Base-by-base conservation (phyloP, 2,329 filamentous ascomycete genomes). In the Colletotrichum sp. region DNA sequence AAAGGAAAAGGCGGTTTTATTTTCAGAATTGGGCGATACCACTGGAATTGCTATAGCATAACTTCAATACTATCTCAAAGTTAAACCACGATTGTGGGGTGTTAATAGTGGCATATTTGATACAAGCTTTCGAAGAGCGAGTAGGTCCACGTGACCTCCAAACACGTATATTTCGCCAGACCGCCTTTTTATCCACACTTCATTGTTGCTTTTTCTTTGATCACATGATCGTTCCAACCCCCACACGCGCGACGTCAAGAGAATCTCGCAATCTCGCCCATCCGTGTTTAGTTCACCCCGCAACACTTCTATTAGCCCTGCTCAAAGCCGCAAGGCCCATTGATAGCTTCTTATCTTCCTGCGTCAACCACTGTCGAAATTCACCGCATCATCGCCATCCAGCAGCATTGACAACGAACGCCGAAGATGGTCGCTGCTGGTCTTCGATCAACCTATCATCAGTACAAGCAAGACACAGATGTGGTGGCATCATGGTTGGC, bases 391-490 rank as follows among this genome's bases (percentile, higher is more conserved):
- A 26, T 21, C 52, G 21, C 26, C 21, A 24, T 26, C 14, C 21
- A 57, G 16, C 52, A 57, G 21, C 21, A 57, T 57, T 57, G 12
- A 14, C 7, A 6, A 18, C 24, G 59, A 71, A 24, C 52, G 7
- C 68, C 24, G 59, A 71, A 52, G 7, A 83, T 82, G 79, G 72
- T 81, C 6, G 78, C 79, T 0, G n/a, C 16, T 8, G 39, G 63
- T 0, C 75, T 86, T 0, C 12, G 78, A 39, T 81, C 83, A 69
- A 80, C 79, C 2, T 87, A 87, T 74, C 80, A 80, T 24, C 81
- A 83, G 71, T 87, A 87, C 78, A 87, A 86, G 74, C 73, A 82
- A n/a, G 85, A 87, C 70, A 86, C 83, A 0, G 79, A 86, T 48
- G 80, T 81, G 4, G 81, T 88, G 12, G 85, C 84, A 2, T 78